Evolutionary conservation across 164 flowering plant genomes (phyloP).

Genomic region (Kingdonia uniflora): DNA sequence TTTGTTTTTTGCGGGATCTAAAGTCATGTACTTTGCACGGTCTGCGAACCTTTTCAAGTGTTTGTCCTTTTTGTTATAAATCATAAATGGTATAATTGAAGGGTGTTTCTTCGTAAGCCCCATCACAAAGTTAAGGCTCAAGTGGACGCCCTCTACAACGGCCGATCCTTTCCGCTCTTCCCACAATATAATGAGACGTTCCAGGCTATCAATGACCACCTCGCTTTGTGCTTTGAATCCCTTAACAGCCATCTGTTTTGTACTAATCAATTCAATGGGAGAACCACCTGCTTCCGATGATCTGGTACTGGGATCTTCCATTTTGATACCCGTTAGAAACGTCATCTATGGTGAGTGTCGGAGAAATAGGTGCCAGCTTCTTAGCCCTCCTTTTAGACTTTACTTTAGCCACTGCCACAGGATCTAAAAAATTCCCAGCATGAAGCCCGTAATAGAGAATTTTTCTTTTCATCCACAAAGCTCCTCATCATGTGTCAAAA

Average conservation of each 20-base stretch:
- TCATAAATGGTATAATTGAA: slow-evolving; percentile 83
- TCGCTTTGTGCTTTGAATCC: slow-evolving; percentile 94
- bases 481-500: slow-evolving; percentile 96
- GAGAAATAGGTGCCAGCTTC: slow-evolving; percentile 42
- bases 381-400: slow-evolving; percentile 67
- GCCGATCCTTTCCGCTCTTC: slow-evolving; percentile 90
- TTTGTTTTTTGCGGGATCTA: slow-evolving; percentile 85
- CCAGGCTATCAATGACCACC: slow-evolving; percentile 95
- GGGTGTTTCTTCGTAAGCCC: slow-evolving; percentile 95
- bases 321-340: slow-evolving; percentile 16
- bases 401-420: slow-evolving; percentile 76
- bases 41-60: slow-evolving; percentile 89
- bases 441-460: slow-evolving; percentile 90
- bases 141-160: slow-evolving; percentile 86
- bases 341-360: slow-evolving; percentile 28
- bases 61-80: slow-evolving; percentile 72
- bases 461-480: slow-evolving; percentile 75
- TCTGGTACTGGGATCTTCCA: slow-evolving; percentile 29
- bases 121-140: slow-evolving; percentile 94
- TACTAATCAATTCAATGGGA: slow-evolving; percentile 35
- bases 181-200: slow-evolving; percentile 82
- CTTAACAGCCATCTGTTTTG: slow-evolving; percentile 79
- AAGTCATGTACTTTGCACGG: slow-evolving; percentile 88
- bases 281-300: slow-evolving; percentile 17
- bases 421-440: slow-evolving; percentile 83